Evolutionary conservation across 164 flowering plant species (phyloP).

Genomic region (Tinospora cordifolia): DNA sequence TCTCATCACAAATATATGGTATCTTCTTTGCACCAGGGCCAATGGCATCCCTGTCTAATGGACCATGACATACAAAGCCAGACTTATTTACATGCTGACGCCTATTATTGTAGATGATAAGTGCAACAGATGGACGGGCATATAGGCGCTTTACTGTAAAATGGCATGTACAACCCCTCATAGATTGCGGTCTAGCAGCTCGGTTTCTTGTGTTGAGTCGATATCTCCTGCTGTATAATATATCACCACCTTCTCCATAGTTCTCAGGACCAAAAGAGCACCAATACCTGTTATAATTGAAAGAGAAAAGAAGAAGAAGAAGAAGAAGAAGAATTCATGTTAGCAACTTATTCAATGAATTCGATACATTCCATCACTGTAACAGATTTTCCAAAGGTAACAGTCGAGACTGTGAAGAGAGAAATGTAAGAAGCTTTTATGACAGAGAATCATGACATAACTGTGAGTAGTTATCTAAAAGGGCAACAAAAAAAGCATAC

Average conservation of each 20-base stretch:
- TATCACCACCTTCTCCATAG: conserved; percentile 87
- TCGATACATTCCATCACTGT: neutral
- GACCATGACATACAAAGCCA: conserved; percentile 93
- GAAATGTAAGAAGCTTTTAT: neutral
- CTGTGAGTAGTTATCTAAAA: neutral
- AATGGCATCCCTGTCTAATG: conserved; percentile 91
- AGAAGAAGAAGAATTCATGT: too few relatives aligned
- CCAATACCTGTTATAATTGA: conserved; percentile 64
- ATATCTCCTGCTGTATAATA: conserved; percentile 82
- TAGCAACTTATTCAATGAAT: neutral
- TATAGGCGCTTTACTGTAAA: conserved; percentile 85
- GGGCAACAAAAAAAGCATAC: neutral
- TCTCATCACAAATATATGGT: conserved; percentile 76
- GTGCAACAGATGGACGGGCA: conserved; percentile 80
- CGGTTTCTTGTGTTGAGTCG: conserved; percentile 89
- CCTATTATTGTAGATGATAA: conserved; percentile 73
- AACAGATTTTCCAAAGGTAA: neutral
- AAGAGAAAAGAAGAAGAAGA: neutral
- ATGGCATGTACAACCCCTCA: conserved; percentile 93
- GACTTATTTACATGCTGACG: conserved; percentile 75
- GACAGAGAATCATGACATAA: neutral
- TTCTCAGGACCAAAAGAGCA: conserved; percentile 99
- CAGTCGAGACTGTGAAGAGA: neutral
- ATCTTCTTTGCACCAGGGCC: conserved; percentile 91
- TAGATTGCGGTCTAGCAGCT: conserved; percentile 96